These are phyloP conservation scores for Solanum hybrid DNA, from an alignment of 305 asterid genomes.

Conservation along the genomic window DNA sequence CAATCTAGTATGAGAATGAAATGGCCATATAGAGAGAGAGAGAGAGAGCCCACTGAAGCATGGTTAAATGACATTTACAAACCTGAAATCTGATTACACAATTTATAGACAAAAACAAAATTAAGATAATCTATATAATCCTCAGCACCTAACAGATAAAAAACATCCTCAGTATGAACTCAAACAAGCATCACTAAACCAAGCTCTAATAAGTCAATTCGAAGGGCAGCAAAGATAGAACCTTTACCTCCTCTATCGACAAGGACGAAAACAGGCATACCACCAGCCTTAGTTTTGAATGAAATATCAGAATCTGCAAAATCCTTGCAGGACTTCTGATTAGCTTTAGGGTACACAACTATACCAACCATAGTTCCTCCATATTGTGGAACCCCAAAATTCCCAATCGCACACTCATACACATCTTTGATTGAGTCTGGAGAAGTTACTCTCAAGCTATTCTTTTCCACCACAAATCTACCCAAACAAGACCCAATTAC, in stretches of 20 bases:
- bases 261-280: constrained; percentile 82
- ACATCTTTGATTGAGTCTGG: constrained; percentile 63
- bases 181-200: not conserved
- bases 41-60: not conserved
- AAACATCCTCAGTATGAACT: not conserved
- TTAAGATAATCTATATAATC: not conserved
- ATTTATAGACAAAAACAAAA: not conserved
- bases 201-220: not conserved
- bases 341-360: constrained; percentile 67
- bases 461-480: constrained; percentile 94
- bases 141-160: not conserved
- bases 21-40: not conserved
- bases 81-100: not conserved
- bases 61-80: not conserved
- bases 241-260: constrained; percentile 84
- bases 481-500: constrained; percentile 49
- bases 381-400: constrained; percentile 93
- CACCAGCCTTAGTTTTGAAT: constrained; percentile 67
- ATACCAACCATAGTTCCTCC: constrained; percentile 88
- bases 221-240: not conserved
- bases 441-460: constrained; percentile 74
- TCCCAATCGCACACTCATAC: constrained; percentile 93
- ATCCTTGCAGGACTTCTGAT: constrained; percentile 61
- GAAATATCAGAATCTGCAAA: constrained; percentile 43
- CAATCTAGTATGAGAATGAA: not conserved